These are phyloP conservation scores for Whalleya microplaca DNA, from an alignment of 2,329 filamentous ascomycete species.

Conservation along the genomic window DNA sequence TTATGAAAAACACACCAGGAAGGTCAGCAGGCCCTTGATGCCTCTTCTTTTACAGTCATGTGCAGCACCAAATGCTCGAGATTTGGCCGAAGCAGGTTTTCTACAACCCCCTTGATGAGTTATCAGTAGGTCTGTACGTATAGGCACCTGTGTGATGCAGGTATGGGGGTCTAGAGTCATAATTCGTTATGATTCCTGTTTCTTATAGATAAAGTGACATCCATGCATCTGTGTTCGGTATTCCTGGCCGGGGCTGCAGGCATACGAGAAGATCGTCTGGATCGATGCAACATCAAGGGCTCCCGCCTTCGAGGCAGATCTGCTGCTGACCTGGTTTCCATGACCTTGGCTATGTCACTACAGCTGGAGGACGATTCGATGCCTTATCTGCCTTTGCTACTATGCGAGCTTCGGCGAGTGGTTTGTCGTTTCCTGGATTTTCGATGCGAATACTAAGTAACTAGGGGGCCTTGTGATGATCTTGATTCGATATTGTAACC, in stretches of 20 bases:
- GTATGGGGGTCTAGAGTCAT: background rate
- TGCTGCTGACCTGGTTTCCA: background rate
- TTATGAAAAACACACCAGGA: background rate
- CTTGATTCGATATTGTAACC: background rate
- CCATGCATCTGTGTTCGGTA: too few species aligned
- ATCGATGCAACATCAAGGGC: background rate
- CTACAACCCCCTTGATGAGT: background rate
- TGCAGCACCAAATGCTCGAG: background rate
- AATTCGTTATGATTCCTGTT: too few species aligned
- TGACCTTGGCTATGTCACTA: background rate
- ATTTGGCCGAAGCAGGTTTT: background rate
- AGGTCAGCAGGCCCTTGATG: background rate
- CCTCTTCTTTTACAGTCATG: background rate
- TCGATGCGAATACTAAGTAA: background rate
- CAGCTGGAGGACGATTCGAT: background rate
- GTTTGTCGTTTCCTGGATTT: background rate
- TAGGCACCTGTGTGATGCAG: background rate
- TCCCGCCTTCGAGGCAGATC: background rate
- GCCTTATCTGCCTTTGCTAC: background rate
- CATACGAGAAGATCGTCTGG: background rate
- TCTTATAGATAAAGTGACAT: too few species aligned
- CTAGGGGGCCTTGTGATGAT: background rate
- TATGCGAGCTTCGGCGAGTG: background rate
- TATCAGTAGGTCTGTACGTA: background rate
- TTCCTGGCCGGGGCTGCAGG: too few species aligned